Percentiles rank a stretch among this genome's conserved stretches.
Conservation (phyloP, 768 basidiomycete genomes). For the Boletus fagicola region DNA sequence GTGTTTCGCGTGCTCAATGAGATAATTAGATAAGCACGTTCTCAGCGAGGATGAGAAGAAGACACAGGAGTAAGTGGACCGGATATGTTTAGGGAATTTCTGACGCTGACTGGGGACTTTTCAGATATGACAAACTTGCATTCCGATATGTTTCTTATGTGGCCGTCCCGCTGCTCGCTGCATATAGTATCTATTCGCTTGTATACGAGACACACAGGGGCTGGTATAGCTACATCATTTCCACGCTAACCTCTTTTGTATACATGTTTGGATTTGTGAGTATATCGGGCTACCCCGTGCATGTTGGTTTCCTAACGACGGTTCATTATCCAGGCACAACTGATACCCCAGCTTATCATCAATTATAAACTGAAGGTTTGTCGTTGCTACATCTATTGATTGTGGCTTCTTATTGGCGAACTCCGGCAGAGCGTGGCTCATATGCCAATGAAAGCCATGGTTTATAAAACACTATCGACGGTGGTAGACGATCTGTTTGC, state of each 20-base stretch:
- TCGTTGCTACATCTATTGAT: conserved; percentile 15
- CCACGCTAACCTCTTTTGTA: conserved; percentile 88
- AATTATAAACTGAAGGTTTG: conserved; percentile 93
- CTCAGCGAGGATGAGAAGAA: conserved; percentile 97
- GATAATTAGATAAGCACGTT: conserved; percentile 78
- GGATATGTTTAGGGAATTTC: conserved; percentile 22
- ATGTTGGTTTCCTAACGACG: conserved; percentile 12
- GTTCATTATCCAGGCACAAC: conserved; percentile 60
- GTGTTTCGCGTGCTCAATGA: conserved; percentile 8
- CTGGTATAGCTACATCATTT: conserved; percentile 96
- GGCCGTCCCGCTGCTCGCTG: conserved; percentile 76
- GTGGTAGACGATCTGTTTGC: conserved; percentile 92
- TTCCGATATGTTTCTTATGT: conserved; percentile 94
- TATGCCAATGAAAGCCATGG: conserved; percentile 99
- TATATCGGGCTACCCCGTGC: conserved; percentile 18
- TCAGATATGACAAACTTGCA: conserved; percentile 85
- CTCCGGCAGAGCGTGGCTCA: conserved; percentile 81
- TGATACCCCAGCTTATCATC: conserved; percentile 87
- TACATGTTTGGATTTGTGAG: conserved; percentile 98
- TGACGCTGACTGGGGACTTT: conserved; percentile 3
- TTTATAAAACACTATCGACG: conserved; percentile 88
- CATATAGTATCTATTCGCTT: conserved; percentile 77
- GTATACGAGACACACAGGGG: conserved; percentile 82
- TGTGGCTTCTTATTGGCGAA: conserved; percentile 6
- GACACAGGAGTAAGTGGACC: conserved; percentile 81